Evolutionary conservation across 768 basidiomycete genomes (phyloP), one percentile per base, ranked within the genome.

Genomic region (Pleurotus citrinopileatus): DNA sequence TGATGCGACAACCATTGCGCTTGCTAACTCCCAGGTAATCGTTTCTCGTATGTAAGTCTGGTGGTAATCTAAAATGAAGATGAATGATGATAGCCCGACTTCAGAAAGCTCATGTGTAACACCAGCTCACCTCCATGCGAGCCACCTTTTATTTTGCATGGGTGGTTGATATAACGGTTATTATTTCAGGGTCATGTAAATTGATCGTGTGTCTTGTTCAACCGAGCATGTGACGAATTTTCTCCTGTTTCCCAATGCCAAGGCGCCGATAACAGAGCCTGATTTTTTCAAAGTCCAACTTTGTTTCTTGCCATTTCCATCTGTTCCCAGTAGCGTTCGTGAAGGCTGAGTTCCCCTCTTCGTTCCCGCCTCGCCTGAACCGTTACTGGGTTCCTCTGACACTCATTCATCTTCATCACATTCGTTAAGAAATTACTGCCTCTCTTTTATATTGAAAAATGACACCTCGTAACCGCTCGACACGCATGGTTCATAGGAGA

Each of bases 221-320:
- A 10, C 32, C 48, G 48, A 36, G 29, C 48, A 51, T 51, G 48
- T 51, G 48, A 51, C 48, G 48, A 36, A 23, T 20, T 19, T 51
- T 51, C 48, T 37, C 48, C 48, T 51, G 19, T 37, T 32, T 34
- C 10, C 32, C 32, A 34, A n/a, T n/a, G n/a, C n/a, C n/a, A n/a
- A n/a, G n/a, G n/a, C n/a, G n/a, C n/a, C n/a, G n/a, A n/a, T n/a
- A n/a, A n/a, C n/a, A 34, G 32, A 36, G 20, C 13, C 19, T n/a
- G 3, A 51, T 17, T 12, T 36, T 15, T 28, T 20, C 12, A 17
- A 37, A n/a, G 13, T 3, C 8, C 28, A 15, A 37, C 19, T 17
- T 37, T 1, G n/a, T 51, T 32, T 37, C 34, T 37, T 23, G 12
- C 23, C 22, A 15, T 25, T 17, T 20, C 34, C 48, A 37, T n/a